Evolutionary conservation across 2,329 filamentous ascomycete genomes (phyloP), one percentile per base, ranked within the genome.

Genomic region (Setomelanomma holmii): DNA sequence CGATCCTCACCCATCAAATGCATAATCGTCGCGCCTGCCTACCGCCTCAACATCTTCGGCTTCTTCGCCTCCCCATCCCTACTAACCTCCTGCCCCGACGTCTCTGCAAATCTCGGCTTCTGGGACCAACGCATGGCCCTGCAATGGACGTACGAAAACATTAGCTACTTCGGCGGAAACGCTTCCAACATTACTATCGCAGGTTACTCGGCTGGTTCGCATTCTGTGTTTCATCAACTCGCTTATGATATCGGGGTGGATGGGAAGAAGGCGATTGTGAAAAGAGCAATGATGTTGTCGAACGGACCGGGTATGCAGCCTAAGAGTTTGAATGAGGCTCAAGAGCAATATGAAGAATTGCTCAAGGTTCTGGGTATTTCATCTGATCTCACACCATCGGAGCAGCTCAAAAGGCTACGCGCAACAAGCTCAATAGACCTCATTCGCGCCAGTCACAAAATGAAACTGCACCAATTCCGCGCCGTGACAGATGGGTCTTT

Each of bases 91-190:
- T 64, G 55, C 30, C 22, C 52, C 1, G 65, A 67, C 19, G 64
- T 56, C 22, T 67, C 73, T 2, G 78, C 79, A 1, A 85, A 85
- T 49, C 71, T 79, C 22, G 83, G 83, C 3, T 84, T 85, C 68
- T 84, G 82, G 82, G 83, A 85, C 51, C 82, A 84, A 57, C 74
- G 83, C 10, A 61, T 79, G 20, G 83, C 83, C 1, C 69, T 85
- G 6, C 81, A 85, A 63, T 85, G 83, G 83, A 82, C 80, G 5
- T 74, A 75, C 53, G 77, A 80, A 46, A 80, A 82, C 50, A 77
- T 83, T 45, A 69, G 61, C 27, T 75, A 78, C n/a, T 84, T 84
- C 52, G 79, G 80, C 1, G 82, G 82, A 3, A 73, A 84, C 61
- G 63, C 74, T 0, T 65, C 67, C 2, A 81, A 82, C 47, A 82